Evolutionary conservation across 306 rosid species (phyloP).

Genomic region (Vicia sativa): DNA sequence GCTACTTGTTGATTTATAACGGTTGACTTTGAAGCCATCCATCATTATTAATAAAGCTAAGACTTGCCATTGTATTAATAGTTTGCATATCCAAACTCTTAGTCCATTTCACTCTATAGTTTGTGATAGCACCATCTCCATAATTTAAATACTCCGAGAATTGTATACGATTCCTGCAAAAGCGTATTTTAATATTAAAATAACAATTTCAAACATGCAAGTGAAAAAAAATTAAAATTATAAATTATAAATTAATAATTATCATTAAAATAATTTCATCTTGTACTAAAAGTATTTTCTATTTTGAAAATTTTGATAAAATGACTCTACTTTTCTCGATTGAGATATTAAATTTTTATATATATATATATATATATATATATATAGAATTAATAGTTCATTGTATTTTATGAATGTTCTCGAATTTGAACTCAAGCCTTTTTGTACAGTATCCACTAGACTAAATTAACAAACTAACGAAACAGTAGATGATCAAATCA

Average conservation of each 20-base stretch:
- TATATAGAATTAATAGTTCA: too few species aligned
- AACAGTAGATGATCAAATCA: too few species aligned
- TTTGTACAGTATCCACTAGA: too few species aligned
- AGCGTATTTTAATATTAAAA: not conserved
- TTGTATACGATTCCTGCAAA: constrained; percentile 48
- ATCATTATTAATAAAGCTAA: constrained; percentile 48
- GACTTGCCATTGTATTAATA: constrained; percentile 34
- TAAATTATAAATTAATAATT: not conserved
- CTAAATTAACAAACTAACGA: not conserved
- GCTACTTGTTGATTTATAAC: not conserved
- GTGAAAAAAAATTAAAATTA: not conserved
- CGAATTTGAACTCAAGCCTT: too few species aligned
- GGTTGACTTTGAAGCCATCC: constrained; percentile 52
- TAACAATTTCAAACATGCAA: not conserved
- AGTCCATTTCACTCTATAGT: constrained; percentile 59
- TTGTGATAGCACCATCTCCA: constrained; percentile 58
- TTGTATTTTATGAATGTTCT: too few species aligned
- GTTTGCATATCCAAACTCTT: constrained; percentile 41
- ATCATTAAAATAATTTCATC: not conserved
- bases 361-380: too few species aligned
- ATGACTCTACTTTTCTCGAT: too few species aligned
- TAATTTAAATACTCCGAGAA: constrained; percentile 56
- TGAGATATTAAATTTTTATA: too few species aligned
- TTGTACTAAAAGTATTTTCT: too few species aligned
- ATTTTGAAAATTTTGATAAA: too few species aligned